Conservation (phyloP, 805 yeast species). For the Saccharomyces paradoxus region DNA sequence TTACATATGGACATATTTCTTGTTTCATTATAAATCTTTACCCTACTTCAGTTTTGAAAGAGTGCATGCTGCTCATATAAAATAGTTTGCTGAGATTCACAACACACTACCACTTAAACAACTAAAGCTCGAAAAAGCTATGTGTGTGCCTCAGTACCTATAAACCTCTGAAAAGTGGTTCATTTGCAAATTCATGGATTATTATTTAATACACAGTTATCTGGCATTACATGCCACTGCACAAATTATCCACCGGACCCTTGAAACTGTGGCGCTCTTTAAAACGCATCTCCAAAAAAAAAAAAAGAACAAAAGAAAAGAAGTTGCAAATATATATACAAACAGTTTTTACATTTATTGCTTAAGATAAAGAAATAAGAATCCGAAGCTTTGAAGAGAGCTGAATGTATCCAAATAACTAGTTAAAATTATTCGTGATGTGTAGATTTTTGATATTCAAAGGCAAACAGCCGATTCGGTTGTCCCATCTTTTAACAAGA, state of each 20-base stretch:
- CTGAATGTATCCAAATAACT: not conserved
- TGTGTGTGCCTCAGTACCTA: not conserved
- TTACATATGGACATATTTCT: not conserved
- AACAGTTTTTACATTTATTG: not conserved
- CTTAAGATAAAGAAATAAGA: not conserved
- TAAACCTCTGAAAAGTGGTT: not conserved
- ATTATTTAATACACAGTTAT: not conserved
- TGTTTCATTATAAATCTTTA: not conserved
- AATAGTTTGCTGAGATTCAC: not conserved
- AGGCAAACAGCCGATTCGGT: slow-evolving; percentile 79
- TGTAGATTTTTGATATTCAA: slow-evolving; percentile 89
- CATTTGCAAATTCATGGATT: not conserved
- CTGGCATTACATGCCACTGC: not conserved
- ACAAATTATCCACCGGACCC: not conserved
- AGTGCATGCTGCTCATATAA: not conserved
- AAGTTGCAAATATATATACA: not conserved
- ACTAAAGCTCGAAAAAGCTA: not conserved
- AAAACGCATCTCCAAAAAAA: not conserved
- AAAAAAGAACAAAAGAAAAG: not conserved
- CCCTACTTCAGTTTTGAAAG: not conserved
- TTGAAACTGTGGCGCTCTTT: not conserved
- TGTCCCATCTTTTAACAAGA: slow-evolving; percentile 79
- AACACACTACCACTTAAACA: not conserved
- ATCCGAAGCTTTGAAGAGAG: not conserved
- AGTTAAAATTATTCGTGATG: slow-evolving; percentile 38